Evolutionary conservation across 495 filamentous ascomycete species (phyloP).

Genomic region (Haplographium delicatum): DNA sequence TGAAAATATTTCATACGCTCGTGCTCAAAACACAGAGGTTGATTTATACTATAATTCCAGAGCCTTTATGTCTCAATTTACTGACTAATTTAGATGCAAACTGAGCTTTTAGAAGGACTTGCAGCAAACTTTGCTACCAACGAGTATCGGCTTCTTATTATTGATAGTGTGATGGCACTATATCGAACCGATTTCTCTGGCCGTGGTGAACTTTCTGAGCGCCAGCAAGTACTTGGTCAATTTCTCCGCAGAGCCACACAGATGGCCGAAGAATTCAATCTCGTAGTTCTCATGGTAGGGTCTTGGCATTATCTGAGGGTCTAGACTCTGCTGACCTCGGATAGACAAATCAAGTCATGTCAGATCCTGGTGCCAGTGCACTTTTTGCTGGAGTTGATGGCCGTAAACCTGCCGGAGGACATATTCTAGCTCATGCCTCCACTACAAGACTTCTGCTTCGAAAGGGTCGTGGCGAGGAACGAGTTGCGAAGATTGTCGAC

Average conservation of each 20-base stretch:
- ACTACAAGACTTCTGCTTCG: conserved; percentile 68
- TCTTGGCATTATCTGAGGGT: background rate
- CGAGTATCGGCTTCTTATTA: conserved; percentile 65
- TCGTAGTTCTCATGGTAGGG: conserved; percentile 65
- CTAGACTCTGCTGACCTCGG: background rate
- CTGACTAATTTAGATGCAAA: conserved; percentile 56
- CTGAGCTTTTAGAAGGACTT: conserved; percentile 63
- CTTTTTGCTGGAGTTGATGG: conserved; percentile 78
- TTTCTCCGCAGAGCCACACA: conserved; percentile 65
- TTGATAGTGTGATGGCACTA: conserved; percentile 77
- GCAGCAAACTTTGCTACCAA: conserved; percentile 60
- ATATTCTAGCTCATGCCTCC: conserved; percentile 76
- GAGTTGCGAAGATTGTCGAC: conserved; percentile 76
- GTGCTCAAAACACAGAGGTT: conserved; percentile 65
- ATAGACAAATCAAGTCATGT: conserved; percentile 78
- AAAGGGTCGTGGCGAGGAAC: conserved; percentile 74
- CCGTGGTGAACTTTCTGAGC: conserved; percentile 69
- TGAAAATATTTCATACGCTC: conserved; percentile 72
- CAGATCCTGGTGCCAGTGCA: conserved; percentile 72
- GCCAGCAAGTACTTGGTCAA: conserved; percentile 70
- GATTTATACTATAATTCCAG: background rate
- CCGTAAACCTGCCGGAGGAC: conserved; percentile 68
- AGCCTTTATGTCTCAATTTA: background rate
- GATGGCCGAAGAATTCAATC: conserved; percentile 78
- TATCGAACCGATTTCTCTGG: conserved; percentile 73